Evolutionary conservation across 257 asterid genomes (phyloP).

Genomic region (Solanum verrucosum): DNA sequence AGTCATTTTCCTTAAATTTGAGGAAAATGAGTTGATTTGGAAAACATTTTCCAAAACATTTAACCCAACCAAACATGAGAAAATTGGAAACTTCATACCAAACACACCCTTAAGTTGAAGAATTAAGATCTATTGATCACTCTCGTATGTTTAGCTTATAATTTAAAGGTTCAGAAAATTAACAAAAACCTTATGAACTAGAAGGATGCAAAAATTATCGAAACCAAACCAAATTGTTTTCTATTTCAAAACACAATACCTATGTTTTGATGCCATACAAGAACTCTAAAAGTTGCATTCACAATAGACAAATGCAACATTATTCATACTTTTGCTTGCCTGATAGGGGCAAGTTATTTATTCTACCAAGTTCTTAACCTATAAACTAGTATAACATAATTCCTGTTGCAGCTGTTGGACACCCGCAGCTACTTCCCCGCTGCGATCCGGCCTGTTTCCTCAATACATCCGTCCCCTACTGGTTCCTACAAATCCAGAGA

Average conservation of each 20-base stretch:
- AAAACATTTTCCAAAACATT: no score
- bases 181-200: background rate
- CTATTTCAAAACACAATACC: background rate
- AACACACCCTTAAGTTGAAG: no score
- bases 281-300: background rate
- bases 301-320: background rate
- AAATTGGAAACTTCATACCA: no score
- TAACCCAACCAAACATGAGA: no score
- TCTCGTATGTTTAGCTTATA: background rate
- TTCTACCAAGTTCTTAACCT: background rate
- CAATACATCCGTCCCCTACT: background rate
- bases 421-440: background rate
- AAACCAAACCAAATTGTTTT: background rate
- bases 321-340: background rate
- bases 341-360: background rate
- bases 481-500: slow-evolving; percentile 17
- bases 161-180: background rate
- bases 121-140: background rate
- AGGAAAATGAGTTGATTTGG: no score
- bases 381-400: background rate
- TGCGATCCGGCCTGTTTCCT: background rate
- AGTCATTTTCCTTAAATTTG: no score
- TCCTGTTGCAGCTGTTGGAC: background rate
- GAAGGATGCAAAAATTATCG: background rate
- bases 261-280: background rate